These are phyloP conservation scores for Trichosporon asahii DNA, from an alignment of 1,284 basidiomycete genomes.

Conservation along the genomic window DNA sequence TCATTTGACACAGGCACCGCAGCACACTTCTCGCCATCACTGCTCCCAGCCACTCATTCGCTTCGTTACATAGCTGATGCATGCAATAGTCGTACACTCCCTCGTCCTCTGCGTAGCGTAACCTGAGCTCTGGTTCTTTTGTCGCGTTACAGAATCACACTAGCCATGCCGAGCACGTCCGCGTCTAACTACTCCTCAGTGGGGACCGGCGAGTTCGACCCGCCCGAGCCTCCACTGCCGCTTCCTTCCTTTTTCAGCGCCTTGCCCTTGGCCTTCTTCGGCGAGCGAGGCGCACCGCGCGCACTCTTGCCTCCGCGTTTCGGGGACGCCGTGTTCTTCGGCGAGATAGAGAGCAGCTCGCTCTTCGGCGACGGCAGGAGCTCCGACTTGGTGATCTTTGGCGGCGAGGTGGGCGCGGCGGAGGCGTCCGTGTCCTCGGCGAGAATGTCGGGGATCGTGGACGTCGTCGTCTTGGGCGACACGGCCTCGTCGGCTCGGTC, in stretches of 20 bases:
- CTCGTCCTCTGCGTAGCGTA: background rate
- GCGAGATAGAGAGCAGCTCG: background rate
- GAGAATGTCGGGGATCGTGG: background rate
- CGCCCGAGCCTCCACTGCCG: too few relatives aligned
- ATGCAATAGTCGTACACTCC: slow-evolving; percentile 9
- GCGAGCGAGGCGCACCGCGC: background rate
- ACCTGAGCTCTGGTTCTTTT: background rate
- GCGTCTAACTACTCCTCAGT: background rate
- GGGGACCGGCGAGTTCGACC: background rate
- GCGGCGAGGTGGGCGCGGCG: background rate
- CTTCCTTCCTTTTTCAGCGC: background rate
- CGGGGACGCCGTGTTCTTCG: background rate
- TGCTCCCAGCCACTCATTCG: too few relatives aligned
- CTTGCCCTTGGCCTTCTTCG: slow-evolving; percentile 3
- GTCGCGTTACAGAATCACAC: background rate
- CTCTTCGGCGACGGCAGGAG: slow-evolving; percentile 4
- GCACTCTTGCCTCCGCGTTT: background rate
- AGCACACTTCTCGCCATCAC: too few relatives aligned
- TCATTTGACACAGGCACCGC: background rate
- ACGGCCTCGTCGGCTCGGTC: background rate
- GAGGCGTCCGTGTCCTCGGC: background rate
- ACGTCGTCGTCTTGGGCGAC: background rate
- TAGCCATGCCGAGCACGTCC: background rate
- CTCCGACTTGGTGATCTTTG: slow-evolving; percentile 1
- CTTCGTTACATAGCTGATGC: background rate